Evolutionary conservation across 2,329 filamentous ascomycete genomes (phyloP), one percentile per base, ranked within the genome.

Genomic region (Fusarium sp.): DNA sequence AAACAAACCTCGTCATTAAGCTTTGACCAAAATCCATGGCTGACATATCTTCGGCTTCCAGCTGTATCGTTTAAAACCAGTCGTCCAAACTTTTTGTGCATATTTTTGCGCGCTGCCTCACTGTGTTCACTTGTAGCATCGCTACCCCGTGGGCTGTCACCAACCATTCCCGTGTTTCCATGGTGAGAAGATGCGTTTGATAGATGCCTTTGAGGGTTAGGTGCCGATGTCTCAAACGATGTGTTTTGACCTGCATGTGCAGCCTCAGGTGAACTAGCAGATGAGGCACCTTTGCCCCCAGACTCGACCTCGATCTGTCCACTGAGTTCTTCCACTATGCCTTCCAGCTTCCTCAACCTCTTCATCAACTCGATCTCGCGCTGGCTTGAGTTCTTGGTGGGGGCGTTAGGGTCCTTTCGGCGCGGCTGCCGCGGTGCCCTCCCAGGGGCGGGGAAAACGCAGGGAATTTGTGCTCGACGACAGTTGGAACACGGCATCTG

Each of bases 401-500:
- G 80, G 52, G 87, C 88, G 73, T 90, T 90, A 7, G 87, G 87
- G 45, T 90, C 86, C 74, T 90, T 91, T 30, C 84, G 82, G 19
- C 89, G 85, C 62, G 86, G 84, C 70, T 91, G 89, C 41, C 91
- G 84, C 11, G 90, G 91, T 7, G 91, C 90, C 56, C 91, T 85
- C 11, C 91, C 91, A 1, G 91, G 91, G 4, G 90, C 89, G 2
- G 91, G 91, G 74, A 92, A 94, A 48, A 92, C 81, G 77, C 91
- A 94, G 70, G 90, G 86, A 59, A 91, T 91, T 71, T 89, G 82
- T 40, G 89, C 90, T 67, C 90, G 87, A 41, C 86, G 86, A 76
- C 91, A 94, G 76, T 94, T 93, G 71, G 88, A 88, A 77, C 91
- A 94, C 17, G 91, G 90, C 82, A 92, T 88, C 72, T 87, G 84